These are phyloP conservation scores for Coemansia nantahalensis DNA, from an alignment of 192 early-diverging fungal species.

Conservation along the genomic window DNA sequence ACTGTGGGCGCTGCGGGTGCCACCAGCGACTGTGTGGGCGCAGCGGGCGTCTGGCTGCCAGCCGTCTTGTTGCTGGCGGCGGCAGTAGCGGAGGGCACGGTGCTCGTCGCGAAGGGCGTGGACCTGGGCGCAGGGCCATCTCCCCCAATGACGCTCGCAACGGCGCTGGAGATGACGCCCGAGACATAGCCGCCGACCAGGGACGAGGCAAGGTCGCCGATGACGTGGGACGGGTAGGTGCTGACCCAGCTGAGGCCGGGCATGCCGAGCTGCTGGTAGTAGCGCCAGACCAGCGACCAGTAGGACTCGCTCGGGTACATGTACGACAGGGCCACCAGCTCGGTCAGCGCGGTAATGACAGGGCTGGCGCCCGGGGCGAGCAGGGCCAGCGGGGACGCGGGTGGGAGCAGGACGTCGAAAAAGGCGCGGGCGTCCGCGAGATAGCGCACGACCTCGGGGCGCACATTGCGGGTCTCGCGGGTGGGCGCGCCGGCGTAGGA, in stretches of 20 bases:
- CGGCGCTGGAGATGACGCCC: constrained; percentile 12
- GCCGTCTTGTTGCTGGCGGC: not conserved
- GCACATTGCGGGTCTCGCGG: not conserved
- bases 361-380: constrained; percentile 11
- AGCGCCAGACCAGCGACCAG: constrained; percentile 16
- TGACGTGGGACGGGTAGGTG: constrained; percentile 23
- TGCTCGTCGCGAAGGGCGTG: too few species aligned
- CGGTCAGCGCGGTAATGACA: constrained; percentile 5
- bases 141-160: constrained; percentile 12
- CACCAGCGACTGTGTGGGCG: not conserved
- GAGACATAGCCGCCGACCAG: constrained; percentile 39
- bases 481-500: constrained; percentile 1
- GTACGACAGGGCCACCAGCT: constrained; percentile 25
- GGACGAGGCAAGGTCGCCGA: constrained; percentile 28
- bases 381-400: constrained; percentile 1
- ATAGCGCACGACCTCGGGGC: constrained; percentile 1
- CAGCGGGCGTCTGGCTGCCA: not conserved
- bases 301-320: constrained; percentile 30
- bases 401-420: constrained; percentile 19
- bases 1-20: not conserved
- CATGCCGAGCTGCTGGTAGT: constrained; percentile 41
- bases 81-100: too few species aligned
- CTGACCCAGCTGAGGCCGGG: constrained; percentile 18
- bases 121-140: too few species aligned
- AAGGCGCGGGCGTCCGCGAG: constrained; percentile 11